Percentiles rank a stretch among this genome's conserved stretches.
These are phyloP conservation scores for Fusarium nanum DNA, from an alignment of 2,329 filamentous ascomycete genomes.

Conservation along the genomic window DNA sequence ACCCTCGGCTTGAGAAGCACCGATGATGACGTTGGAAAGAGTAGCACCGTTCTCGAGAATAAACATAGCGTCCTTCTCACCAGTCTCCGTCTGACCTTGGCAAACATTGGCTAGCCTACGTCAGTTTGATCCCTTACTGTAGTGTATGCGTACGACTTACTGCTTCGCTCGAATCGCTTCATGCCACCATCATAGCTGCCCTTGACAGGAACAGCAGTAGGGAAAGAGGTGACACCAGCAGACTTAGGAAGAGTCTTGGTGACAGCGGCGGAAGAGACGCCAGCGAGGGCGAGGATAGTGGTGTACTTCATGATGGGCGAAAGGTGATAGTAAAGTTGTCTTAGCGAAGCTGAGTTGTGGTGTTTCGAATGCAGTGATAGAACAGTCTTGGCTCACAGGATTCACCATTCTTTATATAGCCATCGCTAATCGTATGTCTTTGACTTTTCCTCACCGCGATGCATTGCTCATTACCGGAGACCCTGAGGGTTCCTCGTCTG, in stretches of 20 bases:
- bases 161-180: slow-evolving; percentile 39
- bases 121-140: neutral
- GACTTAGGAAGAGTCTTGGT: slow-evolving; percentile 40
- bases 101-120: slow-evolving; percentile 36
- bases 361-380: neutral
- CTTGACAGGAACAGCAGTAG: slow-evolving; percentile 38
- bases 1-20: slow-evolving; percentile 61
- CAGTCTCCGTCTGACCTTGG: slow-evolving; percentile 44
- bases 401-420: slow-evolving; percentile 20
- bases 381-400: slow-evolving; percentile 13
- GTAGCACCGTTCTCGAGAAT: slow-evolving; percentile 62
- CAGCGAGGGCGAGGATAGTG: slow-evolving; percentile 33
- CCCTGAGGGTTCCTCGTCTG: neutral
- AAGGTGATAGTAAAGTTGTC: neutral
- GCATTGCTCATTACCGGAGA: neutral
- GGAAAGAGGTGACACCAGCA: slow-evolving; percentile 31
- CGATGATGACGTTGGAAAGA: slow-evolving; percentile 65
- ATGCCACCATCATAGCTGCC: slow-evolving; percentile 39
- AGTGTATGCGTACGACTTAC: neutral
- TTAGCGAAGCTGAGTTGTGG: neutral
- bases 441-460: neutral
- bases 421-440: neutral
- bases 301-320: slow-evolving; percentile 34
- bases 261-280: slow-evolving; percentile 35
- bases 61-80: slow-evolving; percentile 59